Percentiles rank a stretch among this genome's conserved stretches.
phyloP scores from a whole-genome alignment of 1,284 basidiomycete species.

The Trametes hirsuta region DNA sequence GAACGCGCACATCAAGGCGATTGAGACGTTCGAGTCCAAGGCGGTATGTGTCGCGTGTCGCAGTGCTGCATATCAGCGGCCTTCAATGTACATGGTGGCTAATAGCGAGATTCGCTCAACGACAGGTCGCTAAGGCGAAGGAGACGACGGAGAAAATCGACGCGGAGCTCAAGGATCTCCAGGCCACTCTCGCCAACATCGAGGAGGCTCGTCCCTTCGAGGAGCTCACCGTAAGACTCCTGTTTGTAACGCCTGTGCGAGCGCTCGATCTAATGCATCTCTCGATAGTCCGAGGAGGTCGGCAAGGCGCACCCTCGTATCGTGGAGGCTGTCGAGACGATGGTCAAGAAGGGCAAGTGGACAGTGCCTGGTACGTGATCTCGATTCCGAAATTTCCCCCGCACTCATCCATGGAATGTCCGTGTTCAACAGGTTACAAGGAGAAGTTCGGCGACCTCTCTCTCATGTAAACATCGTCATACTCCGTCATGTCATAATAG shows the following conservation, averaged over 20 bases:
- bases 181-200: slow-evolving; percentile 95
- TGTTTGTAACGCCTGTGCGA: not conserved
- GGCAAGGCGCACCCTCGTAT: slow-evolving; percentile 93
- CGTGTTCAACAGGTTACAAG: slow-evolving; percentile 67
- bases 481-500: slow-evolving; percentile 23
- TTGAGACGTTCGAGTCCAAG: slow-evolving; percentile 96
- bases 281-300: slow-evolving; percentile 81
- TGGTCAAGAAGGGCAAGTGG: slow-evolving; percentile 99
- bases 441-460: slow-evolving; percentile 94
- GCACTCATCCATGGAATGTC: slow-evolving; percentile 8
- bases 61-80: not conserved
- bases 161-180: slow-evolving; percentile 89
- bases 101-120: not conserved
- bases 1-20: slow-evolving; percentile 88
- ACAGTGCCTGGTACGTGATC: slow-evolving; percentile 81
- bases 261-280: not conserved
- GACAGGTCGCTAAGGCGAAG: slow-evolving; percentile 89
- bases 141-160: slow-evolving; percentile 93
- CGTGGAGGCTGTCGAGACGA: slow-evolving; percentile 90
- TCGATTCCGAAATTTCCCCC: not conserved
- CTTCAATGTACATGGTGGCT: not conserved
- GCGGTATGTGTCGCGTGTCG: slow-evolving; percentile 67
- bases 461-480: slow-evolving; percentile 66
- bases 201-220: slow-evolving; percentile 98
- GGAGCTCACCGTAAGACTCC: slow-evolving; percentile 81